phyloP scores from a whole-genome alignment of 139 green algal genomes.

The Tetraselmis striata region DNA sequence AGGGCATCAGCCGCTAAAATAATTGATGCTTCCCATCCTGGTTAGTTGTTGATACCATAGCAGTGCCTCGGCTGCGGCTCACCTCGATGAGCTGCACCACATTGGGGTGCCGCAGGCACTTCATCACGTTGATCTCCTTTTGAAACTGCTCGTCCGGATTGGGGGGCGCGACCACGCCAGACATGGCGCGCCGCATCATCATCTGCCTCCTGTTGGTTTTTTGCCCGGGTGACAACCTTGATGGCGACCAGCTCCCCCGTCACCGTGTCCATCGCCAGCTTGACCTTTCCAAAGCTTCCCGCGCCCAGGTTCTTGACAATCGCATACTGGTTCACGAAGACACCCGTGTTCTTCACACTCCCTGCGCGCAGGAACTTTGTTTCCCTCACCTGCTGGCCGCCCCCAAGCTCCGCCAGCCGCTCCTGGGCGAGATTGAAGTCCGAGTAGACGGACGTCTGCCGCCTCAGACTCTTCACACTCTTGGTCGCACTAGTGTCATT shows the following conservation, averaged over 20 bases:
- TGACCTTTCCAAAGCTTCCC: background rate
- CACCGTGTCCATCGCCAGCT: constrained; percentile 5
- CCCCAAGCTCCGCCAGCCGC: background rate
- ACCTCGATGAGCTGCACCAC: constrained; percentile 64
- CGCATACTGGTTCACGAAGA: background rate
- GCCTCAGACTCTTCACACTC: background rate
- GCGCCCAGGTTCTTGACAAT: background rate
- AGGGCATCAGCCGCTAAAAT: background rate
- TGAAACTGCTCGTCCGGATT: background rate
- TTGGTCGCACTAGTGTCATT: too few species aligned
- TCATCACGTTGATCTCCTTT: constrained; percentile 79
- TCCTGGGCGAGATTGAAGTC: background rate
- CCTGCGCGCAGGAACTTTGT: background rate
- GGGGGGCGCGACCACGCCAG: background rate
- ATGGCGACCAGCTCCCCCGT: background rate
- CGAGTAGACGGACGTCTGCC: background rate
- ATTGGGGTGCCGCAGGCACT: constrained; percentile 73
- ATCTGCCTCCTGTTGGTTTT: background rate
- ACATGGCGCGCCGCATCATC: background rate
- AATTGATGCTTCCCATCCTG: too few species aligned
- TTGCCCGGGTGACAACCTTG: background rate
- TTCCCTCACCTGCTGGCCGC: background rate
- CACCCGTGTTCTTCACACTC: background rate
- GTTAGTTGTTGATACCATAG: too few species aligned
- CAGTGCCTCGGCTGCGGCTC: background rate